phyloP scores from a whole-genome alignment of 2,329 filamentous ascomycete species.

The Colletotrichum sansevieriae region DNA sequence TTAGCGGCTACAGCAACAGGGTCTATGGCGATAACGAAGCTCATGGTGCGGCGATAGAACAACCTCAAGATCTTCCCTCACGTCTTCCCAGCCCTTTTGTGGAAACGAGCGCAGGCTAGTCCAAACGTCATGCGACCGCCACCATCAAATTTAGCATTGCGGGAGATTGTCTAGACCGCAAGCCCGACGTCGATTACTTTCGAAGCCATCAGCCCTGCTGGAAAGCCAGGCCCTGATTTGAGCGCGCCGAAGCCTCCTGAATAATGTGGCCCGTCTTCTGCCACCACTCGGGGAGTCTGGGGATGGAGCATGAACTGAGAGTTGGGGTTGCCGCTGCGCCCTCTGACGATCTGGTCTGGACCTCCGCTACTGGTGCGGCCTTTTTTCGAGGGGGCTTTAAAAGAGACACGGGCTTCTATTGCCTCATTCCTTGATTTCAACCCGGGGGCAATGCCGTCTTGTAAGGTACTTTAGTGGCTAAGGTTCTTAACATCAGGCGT shows the following conservation, averaged over 20 bases:
- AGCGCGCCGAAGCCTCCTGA: background rate
- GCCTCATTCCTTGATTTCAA: background rate
- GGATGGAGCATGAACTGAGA: constrained; percentile 19
- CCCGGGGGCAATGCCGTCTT: background rate
- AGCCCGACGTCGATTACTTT: background rate
- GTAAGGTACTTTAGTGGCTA: background rate
- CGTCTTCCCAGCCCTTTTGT: background rate
- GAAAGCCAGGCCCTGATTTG: constrained; percentile 2
- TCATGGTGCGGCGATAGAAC: background rate
- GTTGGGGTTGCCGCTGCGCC: constrained; percentile 30
- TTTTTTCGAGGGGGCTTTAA: background rate
- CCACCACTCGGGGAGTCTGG: background rate
- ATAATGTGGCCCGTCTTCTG: background rate
- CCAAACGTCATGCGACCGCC: constrained; percentile 26
- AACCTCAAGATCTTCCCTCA: background rate
- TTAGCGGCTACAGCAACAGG: background rate
- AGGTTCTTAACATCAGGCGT: background rate
- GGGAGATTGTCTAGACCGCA: constrained; percentile 21
- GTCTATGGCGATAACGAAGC: background rate
- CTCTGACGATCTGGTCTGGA: constrained; percentile 26
- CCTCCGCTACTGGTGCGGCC: background rate
- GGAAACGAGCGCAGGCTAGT: constrained; percentile 17
- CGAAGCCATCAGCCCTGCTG: constrained; percentile 21
- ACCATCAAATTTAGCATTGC: constrained; percentile 20
- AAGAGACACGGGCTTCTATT: constrained; percentile 4